These are phyloP conservation scores for Paramarasmius palmivorus DNA, from an alignment of 1,284 basidiomycete species.

Conservation along the genomic window DNA sequence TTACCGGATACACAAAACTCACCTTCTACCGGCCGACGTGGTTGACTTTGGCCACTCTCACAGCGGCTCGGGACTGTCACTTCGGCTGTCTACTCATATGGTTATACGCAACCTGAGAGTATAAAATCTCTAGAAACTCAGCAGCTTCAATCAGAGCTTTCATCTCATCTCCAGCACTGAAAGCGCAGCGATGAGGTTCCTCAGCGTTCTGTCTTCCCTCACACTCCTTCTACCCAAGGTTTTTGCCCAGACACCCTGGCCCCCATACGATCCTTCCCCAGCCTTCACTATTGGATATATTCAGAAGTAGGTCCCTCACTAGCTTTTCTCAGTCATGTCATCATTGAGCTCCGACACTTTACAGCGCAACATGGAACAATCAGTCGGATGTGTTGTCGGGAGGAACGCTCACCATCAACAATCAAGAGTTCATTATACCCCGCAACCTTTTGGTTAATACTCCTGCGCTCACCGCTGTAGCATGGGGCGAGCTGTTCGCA, in stretches of 20 bases:
- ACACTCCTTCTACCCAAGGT: background rate
- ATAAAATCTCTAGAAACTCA: no score
- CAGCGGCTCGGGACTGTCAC: no score
- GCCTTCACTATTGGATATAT: constrained; percentile 15
- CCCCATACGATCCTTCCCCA: constrained; percentile 19
- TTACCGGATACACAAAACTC: no score
- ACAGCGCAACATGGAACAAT: constrained; percentile 18
- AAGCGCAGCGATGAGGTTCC: background rate
- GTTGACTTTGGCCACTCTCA: no score
- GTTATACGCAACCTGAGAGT: no score
- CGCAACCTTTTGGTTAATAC: constrained; percentile 20
- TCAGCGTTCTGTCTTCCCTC: background rate
- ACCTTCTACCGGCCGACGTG: no score
- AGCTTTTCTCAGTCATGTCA: background rate
- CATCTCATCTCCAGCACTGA: no score
- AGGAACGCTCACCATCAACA: constrained; percentile 17
- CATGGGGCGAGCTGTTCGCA: constrained; percentile 19
- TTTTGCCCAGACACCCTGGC: background rate
- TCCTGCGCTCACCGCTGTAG: constrained; percentile 19
- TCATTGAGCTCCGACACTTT: background rate
- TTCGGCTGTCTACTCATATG: no score
- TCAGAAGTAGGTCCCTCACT: constrained; percentile 4
- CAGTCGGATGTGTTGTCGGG: constrained; percentile 19
- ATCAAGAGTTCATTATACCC: constrained; percentile 17
- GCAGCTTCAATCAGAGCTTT: no score